These are phyloP conservation scores for Boletellus deceptivus DNA, from an alignment of 1,284 basidiomycete species.

Conservation along the genomic window DNA sequence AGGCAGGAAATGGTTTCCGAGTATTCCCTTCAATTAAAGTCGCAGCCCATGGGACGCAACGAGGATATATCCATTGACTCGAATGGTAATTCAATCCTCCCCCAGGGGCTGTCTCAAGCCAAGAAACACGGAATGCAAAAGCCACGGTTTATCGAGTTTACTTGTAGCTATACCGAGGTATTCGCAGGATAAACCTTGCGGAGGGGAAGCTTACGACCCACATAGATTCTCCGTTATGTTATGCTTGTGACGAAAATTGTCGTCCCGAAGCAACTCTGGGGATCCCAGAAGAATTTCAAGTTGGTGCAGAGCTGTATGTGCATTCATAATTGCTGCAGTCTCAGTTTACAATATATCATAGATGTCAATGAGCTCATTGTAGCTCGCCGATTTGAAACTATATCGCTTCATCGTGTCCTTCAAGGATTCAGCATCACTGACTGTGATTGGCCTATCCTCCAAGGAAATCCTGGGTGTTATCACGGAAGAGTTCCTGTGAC, in stretches of 20 bases:
- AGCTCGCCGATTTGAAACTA: constrained; percentile 76
- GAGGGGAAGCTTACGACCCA: background rate
- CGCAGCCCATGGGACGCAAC: constrained; percentile 42
- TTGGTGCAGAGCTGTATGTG: constrained; percentile 60
- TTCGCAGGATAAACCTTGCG: background rate
- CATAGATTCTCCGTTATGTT: constrained; percentile 72
- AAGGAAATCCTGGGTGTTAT: constrained; percentile 33
- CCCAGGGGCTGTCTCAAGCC: constrained; percentile 48
- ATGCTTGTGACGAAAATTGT: constrained; percentile 63
- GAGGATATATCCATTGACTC: constrained; percentile 47
- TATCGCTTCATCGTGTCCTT: constrained; percentile 77
- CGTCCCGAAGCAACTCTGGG: constrained; percentile 79
- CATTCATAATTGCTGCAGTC: background rate
- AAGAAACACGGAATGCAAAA: constrained; percentile 49
- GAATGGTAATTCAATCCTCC: constrained; percentile 42
- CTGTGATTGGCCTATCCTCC: constrained; percentile 78
- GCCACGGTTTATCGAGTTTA: constrained; percentile 78
- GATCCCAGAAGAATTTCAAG: constrained; percentile 68
- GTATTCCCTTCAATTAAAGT: constrained; percentile 50
- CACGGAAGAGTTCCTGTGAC: constrained; percentile 57
- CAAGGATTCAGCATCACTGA: constrained; percentile 77
- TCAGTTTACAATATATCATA: constrained; percentile 31
- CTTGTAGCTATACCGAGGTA: constrained; percentile 64
- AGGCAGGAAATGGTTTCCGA: constrained; percentile 74
- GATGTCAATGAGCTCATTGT: constrained; percentile 73